phyloP scores from a whole-genome alignment of 2,329 filamentous ascomycete genomes.

The Ophiocordyceps camponoti-floridani region DNA sequence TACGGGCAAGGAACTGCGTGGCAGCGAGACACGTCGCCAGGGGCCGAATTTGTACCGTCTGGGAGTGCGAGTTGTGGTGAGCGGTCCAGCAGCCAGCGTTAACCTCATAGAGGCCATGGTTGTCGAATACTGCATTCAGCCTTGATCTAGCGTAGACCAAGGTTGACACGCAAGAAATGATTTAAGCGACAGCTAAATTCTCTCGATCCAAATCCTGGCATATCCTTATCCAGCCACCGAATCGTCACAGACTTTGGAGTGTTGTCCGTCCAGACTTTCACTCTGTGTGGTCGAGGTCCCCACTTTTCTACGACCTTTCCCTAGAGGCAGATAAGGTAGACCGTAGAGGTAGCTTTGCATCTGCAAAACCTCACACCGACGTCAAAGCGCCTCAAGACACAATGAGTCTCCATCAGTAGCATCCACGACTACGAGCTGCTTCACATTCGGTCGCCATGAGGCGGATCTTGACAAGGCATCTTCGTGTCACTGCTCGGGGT shows the following conservation, averaged over 20 bases:
- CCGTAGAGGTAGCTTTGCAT: background rate
- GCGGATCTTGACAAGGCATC: constrained; percentile 7
- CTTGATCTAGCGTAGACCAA: background rate
- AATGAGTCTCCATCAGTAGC: background rate
- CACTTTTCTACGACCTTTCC: background rate
- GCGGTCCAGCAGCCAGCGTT: constrained; percentile 24
- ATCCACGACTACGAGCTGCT: background rate
- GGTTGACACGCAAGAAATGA: background rate
- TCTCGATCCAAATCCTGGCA: no score
- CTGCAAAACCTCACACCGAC: background rate
- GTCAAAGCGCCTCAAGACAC: background rate
- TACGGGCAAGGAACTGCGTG: constrained; percentile 32
- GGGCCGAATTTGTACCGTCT: constrained; percentile 26
- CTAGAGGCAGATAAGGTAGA: no score
- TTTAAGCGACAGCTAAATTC: background rate
- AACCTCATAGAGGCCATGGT: constrained; percentile 10
- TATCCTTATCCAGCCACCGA: no score
- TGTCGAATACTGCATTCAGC: background rate
- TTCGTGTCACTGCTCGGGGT: constrained; percentile 3
- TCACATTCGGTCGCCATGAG: background rate
- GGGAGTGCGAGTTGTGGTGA: constrained; percentile 26
- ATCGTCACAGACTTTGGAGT: no score
- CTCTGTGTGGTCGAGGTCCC: background rate
- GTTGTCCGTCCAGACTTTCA: background rate
- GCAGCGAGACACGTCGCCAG: constrained; percentile 18